Conservation (phyloP, 2,329 filamentous ascomycete genomes). For the Ceratocystis destructans region DNA sequence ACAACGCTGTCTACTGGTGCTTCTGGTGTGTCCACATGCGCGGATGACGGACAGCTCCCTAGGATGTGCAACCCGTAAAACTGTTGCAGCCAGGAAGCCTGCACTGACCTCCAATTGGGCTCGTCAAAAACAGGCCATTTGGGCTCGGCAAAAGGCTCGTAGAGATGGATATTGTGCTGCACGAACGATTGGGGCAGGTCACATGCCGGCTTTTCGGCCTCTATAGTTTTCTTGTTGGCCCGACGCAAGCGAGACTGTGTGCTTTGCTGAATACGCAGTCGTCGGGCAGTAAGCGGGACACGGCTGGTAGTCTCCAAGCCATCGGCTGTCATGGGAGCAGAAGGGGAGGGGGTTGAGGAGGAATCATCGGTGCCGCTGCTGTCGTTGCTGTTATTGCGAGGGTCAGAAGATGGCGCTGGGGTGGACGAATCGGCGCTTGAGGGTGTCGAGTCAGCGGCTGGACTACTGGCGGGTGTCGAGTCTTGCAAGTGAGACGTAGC, state of each 20-base stretch:
- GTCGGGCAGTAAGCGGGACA: slow-evolving; percentile 12
- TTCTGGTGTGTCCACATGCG: neutral
- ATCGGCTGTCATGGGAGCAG: neutral
- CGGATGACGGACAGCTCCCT: neutral
- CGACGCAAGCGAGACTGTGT: neutral
- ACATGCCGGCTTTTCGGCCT: neutral
- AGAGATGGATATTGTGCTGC: slow-evolving; percentile 11
- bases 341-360: neutral
- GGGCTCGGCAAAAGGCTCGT: slow-evolving; percentile 16
- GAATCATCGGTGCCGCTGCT: neutral
- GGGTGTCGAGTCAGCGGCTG: neutral
- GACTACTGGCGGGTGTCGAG: neutral
- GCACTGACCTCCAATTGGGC: slow-evolving; percentile 17
- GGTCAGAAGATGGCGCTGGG: neutral
- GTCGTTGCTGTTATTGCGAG: neutral
- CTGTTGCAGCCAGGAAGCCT: slow-evolving; percentile 18
- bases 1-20: neutral
- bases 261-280: slow-evolving; percentile 11
- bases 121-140: slow-evolving; percentile 17
- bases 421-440: neutral
- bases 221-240: neutral
- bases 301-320: neutral
- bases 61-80: slow-evolving; percentile 15
- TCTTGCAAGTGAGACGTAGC: neutral
- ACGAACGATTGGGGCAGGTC: slow-evolving; percentile 12